A percentile compares a stretch with the other conserved stretches of the same genome.
Conservation (phyloP, 2,329 filamentous ascomycete genomes). For the Cryphonectria parasitica region DNA sequence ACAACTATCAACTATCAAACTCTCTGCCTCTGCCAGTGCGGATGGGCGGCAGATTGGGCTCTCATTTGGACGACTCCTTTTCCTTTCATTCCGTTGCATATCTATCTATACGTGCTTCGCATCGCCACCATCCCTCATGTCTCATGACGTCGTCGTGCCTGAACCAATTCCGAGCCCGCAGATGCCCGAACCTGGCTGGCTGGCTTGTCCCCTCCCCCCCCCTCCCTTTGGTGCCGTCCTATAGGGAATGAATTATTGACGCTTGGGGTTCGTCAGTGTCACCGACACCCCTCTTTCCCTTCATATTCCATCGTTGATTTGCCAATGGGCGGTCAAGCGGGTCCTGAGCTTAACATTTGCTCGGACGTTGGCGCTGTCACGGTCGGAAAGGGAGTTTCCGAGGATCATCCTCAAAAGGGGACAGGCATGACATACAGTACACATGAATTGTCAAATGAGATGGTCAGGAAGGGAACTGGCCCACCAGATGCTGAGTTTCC, state of each 20-base stretch:
- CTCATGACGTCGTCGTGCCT: slow-evolving; percentile 4
- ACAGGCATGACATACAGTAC: not conserved
- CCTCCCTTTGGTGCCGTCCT: not conserved
- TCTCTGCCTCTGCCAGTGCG: not conserved
- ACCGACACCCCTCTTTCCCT: not conserved
- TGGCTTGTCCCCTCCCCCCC: not conserved
- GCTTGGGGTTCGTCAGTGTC: not conserved
- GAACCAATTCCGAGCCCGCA: not conserved
- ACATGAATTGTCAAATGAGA: no score
- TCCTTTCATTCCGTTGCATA: not conserved
- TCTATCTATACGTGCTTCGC: not conserved
- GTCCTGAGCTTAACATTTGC: not conserved
- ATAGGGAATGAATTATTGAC: not conserved
- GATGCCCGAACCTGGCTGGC: slow-evolving; percentile 1
- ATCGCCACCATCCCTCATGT: not conserved
- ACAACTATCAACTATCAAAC: not conserved
- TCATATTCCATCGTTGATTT: not conserved
- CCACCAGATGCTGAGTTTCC: no score
- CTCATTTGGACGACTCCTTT: not conserved
- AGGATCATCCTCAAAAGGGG: not conserved
- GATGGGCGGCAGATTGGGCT: not conserved
- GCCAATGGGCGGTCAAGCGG: not conserved
- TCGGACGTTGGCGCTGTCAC: not conserved
- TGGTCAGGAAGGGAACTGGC: no score
- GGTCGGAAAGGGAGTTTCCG: not conserved